Conservation (phyloP, 2,329 filamentous ascomycete genomes). For the Oidium heveae region DNA sequence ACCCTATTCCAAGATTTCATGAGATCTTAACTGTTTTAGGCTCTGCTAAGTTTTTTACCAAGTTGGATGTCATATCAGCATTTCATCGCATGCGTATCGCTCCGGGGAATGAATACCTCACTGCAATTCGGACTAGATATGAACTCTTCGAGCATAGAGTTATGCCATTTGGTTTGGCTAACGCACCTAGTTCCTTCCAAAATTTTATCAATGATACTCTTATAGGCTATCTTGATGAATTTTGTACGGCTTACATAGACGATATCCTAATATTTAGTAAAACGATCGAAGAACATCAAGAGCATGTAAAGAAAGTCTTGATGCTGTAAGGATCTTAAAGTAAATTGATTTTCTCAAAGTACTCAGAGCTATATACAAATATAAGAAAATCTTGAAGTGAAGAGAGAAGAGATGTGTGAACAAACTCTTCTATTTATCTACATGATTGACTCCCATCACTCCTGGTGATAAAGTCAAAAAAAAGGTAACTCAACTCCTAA, state of each 20-base stretch:
- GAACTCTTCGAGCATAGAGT: not conserved
- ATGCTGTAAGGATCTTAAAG: no score
- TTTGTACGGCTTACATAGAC: no score
- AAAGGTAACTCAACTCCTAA: no score
- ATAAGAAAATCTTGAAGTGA: no score
- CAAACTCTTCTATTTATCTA: no score
- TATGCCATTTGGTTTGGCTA: conserved; percentile 1
- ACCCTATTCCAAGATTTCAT: not conserved
- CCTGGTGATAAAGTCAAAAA: no score
- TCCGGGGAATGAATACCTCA: not conserved
- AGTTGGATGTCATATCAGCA: not conserved
- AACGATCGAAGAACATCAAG: not conserved
- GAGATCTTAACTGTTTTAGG: not conserved
- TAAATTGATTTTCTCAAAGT: no score
- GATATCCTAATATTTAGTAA: no score
- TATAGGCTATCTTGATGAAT: not conserved
- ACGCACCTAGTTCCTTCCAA: conserved; percentile 1
- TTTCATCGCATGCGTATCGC: not conserved
- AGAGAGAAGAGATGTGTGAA: no score
- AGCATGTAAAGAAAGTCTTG: not conserved
- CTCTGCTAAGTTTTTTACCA: not conserved
- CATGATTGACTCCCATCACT: no score
- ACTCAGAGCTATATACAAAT: no score
- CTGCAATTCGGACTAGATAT: not conserved
- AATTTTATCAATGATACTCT: not conserved